Base-by-base conservation (phyloP, 2,329 filamentous ascomycete species). In the Cladobotryum protrusum region DNA sequence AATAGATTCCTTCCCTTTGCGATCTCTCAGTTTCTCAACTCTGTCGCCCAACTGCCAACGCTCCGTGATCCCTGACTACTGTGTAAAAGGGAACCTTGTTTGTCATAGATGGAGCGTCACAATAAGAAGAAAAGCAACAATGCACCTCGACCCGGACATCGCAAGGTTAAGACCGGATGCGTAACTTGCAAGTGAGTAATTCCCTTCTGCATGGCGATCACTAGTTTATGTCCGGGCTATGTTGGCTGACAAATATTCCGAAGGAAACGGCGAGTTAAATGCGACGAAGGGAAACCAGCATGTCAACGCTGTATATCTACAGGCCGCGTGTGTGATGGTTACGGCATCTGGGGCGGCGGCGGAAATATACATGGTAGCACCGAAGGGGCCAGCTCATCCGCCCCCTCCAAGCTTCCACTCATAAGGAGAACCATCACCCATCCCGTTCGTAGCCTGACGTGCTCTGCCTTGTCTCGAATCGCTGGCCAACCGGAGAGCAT, bases 211-310 rank as follows among this genome's bases (percentile, higher is more conserved):
- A n/a, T 18, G 20, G 5, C 13, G 7, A 17, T 15, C 2, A 35
- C 7, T 43, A 13, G 14, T n/a, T 18, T 55, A 32, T 13, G 1
- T 4, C 7, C 4, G 9, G 9, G 6, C 29, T 4, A 29, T 9
- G 3, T 8, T 15, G n/a, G 13, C 45, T 48, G 48, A 48, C 29
- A 15, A 11, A 24, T 14, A 9, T 6, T 2, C 34, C 8, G 7
- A 29, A 52, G 50, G 37, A 52, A 49, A 33, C 47, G 50, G 8
- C 46, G 59, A 13, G 58, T 66, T 17, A 67, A 67, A 53, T 67
- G 65, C 42, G 71, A 73, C 44, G 68, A 73, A 53, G 55, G 54
- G 5, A 59, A 60, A 19, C 68, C 69, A 11, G 53, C 51, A 2
- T 55, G 53, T 9, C 19, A 45, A 6, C 40, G 51, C 39, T 55